Conservation (phyloP, 73 alveolate species). For the Paramecium octaurelia region DNA sequence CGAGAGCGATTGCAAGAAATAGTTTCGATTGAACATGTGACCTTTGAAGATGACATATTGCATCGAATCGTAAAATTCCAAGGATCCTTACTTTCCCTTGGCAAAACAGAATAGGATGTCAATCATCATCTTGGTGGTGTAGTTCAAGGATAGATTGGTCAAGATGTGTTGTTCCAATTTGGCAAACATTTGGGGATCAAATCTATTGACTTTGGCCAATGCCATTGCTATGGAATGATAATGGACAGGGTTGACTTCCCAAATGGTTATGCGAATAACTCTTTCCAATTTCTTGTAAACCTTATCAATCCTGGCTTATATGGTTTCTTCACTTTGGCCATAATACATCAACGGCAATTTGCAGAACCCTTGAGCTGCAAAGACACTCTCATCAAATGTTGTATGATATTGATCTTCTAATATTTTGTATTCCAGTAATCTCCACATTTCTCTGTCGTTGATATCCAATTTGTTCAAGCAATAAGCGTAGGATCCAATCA, state of each 20-base stretch:
- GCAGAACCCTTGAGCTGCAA: conserved; percentile 54
- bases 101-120: conserved; percentile 57
- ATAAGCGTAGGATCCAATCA: conserved; percentile 52
- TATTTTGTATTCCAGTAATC: conserved; percentile 50
- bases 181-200: conserved; percentile 54
- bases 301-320: conserved; percentile 36
- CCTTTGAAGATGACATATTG: conserved; percentile 53
- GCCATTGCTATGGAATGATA: conserved; percentile 42
- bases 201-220: conserved; percentile 53
- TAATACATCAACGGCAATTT: conserved; percentile 29
- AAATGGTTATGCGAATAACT: conserved; percentile 49
- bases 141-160: conserved; percentile 50
- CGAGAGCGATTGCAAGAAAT: neutral
- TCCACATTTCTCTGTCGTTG: conserved; percentile 49
- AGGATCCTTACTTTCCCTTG: conserved; percentile 51
- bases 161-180: conserved; percentile 55
- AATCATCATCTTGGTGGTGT: conserved; percentile 17
- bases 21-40: conserved; percentile 52
- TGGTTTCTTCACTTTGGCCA: neutral
- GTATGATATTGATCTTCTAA: conserved; percentile 58
- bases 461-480: conserved; percentile 47
- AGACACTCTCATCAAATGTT: conserved; percentile 55
- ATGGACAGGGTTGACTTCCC: conserved; percentile 54
- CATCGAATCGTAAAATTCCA: conserved; percentile 55
- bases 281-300: conserved; percentile 51